phyloP scores from a whole-genome alignment of 768 basidiomycete species.

The Auricularia heimuer region DNA sequence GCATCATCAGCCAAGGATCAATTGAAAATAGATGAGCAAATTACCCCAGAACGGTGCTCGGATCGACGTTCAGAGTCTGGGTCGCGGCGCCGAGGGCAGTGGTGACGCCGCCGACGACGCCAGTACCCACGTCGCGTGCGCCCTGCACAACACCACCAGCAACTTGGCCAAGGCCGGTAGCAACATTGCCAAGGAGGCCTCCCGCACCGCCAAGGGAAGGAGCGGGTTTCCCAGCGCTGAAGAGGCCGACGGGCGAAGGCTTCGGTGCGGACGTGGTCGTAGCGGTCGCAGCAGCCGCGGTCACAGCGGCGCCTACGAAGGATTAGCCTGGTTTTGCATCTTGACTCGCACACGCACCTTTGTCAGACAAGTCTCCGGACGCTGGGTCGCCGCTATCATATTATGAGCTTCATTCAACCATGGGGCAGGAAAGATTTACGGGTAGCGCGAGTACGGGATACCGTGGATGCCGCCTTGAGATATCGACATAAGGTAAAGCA shows the following conservation, averaged over 20 bases:
- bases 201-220: too few species aligned
- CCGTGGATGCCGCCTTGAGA: constrained; percentile 1
- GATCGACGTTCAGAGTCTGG: not conserved
- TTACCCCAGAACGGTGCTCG: not conserved
- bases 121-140: not conserved
- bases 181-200: not conserved
- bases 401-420: not conserved
- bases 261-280: too few species aligned
- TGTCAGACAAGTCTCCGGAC: not conserved
- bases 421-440: not conserved
- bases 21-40: not conserved
- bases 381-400: not conserved
- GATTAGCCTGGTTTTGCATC: too few species aligned
- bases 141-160: not conserved
- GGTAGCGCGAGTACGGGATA: constrained; percentile 4
- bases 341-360: not conserved
- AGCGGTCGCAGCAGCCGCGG: not conserved
- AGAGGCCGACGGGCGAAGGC: too few species aligned
- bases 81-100: not conserved
- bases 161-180: not conserved
- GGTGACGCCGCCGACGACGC: not conserved
- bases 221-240: too few species aligned
- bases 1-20: not conserved
- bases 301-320: not conserved
- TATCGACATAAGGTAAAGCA: not conserved